phyloP scores from a whole-genome alignment of 257 asterid species.

The Phtheirospermum japonicum region DNA sequence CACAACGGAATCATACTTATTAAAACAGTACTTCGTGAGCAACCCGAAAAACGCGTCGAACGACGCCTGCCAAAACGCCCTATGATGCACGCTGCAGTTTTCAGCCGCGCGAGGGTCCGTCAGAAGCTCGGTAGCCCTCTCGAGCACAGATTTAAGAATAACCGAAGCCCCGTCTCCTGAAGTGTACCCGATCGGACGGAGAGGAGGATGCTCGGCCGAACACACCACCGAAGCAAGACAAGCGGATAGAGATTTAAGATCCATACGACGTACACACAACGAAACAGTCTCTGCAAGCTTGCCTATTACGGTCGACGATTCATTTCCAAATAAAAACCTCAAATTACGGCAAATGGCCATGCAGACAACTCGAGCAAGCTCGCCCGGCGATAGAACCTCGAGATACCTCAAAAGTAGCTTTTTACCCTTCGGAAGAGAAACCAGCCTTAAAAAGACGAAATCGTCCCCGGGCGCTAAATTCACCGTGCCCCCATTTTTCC shows the following conservation, averaged over 20 bases:
- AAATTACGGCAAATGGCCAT: constrained; percentile 79
- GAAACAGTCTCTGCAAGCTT: constrained; percentile 51
- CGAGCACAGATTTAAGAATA: constrained; percentile 66
- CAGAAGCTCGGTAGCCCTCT: constrained; percentile 67
- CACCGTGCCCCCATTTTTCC: constrained; percentile 52
- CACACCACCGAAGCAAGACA: constrained; percentile 85
- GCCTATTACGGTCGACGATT: constrained; percentile 31
- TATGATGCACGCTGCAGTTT: constrained; percentile 46
- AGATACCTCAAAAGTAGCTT: constrained; percentile 59
- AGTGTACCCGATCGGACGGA: constrained; percentile 66
- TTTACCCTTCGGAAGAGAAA: constrained; percentile 72
- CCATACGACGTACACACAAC: constrained; percentile 47
- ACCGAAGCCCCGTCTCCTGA: constrained; percentile 76
- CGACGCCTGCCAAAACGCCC: constrained; percentile 81
- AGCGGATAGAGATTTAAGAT: constrained; percentile 62
- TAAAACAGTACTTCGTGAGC: constrained; percentile 67
- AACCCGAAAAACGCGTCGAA: constrained; percentile 68
- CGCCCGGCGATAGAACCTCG: constrained; percentile 56
- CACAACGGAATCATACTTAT: constrained; percentile 56
- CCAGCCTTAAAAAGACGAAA: constrained; percentile 54
- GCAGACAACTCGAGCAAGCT: constrained; percentile 63
- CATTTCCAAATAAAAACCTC: constrained; percentile 65
- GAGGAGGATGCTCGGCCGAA: constrained; percentile 67
- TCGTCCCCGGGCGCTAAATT: constrained; percentile 54
- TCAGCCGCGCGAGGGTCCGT: constrained; percentile 51